Evolutionary conservation across 306 rosid species (phyloP), one percentile per base, ranked within the genome.

Genomic region (Pterocarpus santalinus): DNA sequence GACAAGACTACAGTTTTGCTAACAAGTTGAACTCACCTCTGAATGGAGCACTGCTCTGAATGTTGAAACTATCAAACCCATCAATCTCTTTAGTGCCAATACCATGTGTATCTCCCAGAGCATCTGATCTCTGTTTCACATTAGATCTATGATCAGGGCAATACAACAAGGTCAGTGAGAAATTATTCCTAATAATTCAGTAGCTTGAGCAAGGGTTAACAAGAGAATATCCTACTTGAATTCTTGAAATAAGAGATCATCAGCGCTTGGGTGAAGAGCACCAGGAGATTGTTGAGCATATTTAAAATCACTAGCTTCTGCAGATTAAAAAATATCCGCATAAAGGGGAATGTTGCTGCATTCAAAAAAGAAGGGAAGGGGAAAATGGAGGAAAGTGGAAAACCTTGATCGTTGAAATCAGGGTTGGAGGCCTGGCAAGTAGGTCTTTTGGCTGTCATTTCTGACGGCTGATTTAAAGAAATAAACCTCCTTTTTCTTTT

Each of bases 401-500:
- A 77, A 91, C 97, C 95, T 88, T 65, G 78, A 84, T 61, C 57
- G 17, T 84, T 65, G 65, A 81, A 87, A 60, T 58, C 76, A 85
- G 58, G 71, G 46, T 67, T 73, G 72, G 85, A 79, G 53, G 71
- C 80, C 75, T 35, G 81, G 72, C 85, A 80, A 28, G 72, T 62
- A 52, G 69, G 81, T 39, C 83, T 80, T 77, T 77, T 55, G 41
- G 82, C 82, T 78, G 73, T 77, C 55, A n/a, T 56, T 61, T 77
- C 55, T 33, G 75, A 76, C 78, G 85, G 86, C 63, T 86, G 87
- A 72, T 85, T 86, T 73, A 89, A 86, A 74, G 89, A 81, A 78
- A 69, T 58, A 81, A 88, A 91, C 86, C 74, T 89, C 78, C 86
- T 87, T 86, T 88, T 93, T 36, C 90, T 72, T 86, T 84, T 87